Conservation (phyloP, 1,284 basidiomycete genomes). For the Mycena citricolor region DNA sequence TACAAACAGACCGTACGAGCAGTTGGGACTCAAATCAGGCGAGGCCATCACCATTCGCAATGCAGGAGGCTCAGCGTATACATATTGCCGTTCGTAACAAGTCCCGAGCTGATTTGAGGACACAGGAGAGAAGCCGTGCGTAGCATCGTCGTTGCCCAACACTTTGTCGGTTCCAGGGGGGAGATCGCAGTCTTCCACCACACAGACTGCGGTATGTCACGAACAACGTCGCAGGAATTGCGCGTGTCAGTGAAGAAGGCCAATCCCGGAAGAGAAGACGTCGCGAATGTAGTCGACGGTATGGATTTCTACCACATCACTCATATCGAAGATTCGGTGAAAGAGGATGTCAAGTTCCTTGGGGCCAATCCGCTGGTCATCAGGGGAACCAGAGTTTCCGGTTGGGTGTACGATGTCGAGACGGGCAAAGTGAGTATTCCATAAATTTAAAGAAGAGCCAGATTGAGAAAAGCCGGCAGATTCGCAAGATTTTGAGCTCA, state of each 20-base stretch:
- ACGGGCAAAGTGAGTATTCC: slow-evolving; percentile 6
- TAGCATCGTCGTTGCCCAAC: slow-evolving; percentile 16
- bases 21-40: slow-evolving; percentile 10
- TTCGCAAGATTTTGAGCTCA: no score
- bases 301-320: slow-evolving; percentile 16
- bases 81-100: background rate
- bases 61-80: slow-evolving; percentile 14
- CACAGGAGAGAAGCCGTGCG: slow-evolving; percentile 10
- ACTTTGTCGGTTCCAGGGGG: slow-evolving; percentile 5
- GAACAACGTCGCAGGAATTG: background rate
- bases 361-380: slow-evolving; percentile 6
- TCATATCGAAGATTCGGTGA: slow-evolving; percentile 11
- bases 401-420: slow-evolving; percentile 15
- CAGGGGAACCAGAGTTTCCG: slow-evolving; percentile 10
- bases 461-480: background rate
- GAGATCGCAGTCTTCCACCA: slow-evolving; percentile 15
- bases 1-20: slow-evolving; percentile 9
- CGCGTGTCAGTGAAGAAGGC: slow-evolving; percentile 3
- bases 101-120: background rate
- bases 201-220: slow-evolving; percentile 4
- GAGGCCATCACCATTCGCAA: slow-evolving; percentile 10
- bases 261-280: slow-evolving; percentile 8
- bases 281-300: slow-evolving; percentile 6
- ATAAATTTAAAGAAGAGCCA: background rate
- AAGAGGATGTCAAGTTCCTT: slow-evolving; percentile 9